A percentile compares a stretch with the other conserved stretches of the same genome.
These are phyloP conservation scores for Euphrasia arctica DNA, from an alignment of 305 asterid genomes.

Conservation along the genomic window DNA sequence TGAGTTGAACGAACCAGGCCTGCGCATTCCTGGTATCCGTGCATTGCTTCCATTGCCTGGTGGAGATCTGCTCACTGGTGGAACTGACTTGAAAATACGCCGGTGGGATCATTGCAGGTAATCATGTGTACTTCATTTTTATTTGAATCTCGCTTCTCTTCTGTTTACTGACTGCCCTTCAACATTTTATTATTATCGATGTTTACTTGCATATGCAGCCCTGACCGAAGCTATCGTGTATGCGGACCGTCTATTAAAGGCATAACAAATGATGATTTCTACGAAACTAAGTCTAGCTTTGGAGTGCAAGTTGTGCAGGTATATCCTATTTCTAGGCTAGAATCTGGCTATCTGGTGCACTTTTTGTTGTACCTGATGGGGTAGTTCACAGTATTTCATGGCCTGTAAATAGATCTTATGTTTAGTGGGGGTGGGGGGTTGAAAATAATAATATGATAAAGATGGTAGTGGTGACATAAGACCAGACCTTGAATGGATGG, in stretches of 20 bases:
- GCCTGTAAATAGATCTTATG: not conserved
- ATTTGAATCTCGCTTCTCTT: not conserved
- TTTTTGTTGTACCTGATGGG: slow-evolving; percentile 18
- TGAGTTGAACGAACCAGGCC: slow-evolving; percentile 78
- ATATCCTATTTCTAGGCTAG: slow-evolving; percentile 29
- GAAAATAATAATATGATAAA: slow-evolving; percentile 1
- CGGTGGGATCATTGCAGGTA: slow-evolving; percentile 97
- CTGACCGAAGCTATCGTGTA: slow-evolving; percentile 83
- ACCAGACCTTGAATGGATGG: not conserved
- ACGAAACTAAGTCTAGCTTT: slow-evolving; percentile 89
- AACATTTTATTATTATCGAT: slow-evolving; percentile 20
- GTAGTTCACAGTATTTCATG: slow-evolving; percentile 2
- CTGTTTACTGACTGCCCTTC: slow-evolving; percentile 16
- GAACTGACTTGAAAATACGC: slow-evolving; percentile 95
- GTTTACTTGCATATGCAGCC: slow-evolving; percentile 50
- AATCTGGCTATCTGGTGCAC: slow-evolving; percentile 6
- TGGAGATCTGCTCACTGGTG: slow-evolving; percentile 96
- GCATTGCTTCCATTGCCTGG: slow-evolving; percentile 97
- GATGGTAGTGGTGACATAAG: not conserved
- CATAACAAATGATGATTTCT: slow-evolving; percentile 74
- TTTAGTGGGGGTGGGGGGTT: not conserved
- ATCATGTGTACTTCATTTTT: slow-evolving; percentile 21
- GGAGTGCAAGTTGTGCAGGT: slow-evolving; percentile 99
- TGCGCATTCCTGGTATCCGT: slow-evolving; percentile 89
- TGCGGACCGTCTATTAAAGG: slow-evolving; percentile 95